Evolutionary conservation across 176 grass and related monocot species (phyloP), one percentile per base, ranked within the genome.

Genomic region (Stipa capillata): DNA sequence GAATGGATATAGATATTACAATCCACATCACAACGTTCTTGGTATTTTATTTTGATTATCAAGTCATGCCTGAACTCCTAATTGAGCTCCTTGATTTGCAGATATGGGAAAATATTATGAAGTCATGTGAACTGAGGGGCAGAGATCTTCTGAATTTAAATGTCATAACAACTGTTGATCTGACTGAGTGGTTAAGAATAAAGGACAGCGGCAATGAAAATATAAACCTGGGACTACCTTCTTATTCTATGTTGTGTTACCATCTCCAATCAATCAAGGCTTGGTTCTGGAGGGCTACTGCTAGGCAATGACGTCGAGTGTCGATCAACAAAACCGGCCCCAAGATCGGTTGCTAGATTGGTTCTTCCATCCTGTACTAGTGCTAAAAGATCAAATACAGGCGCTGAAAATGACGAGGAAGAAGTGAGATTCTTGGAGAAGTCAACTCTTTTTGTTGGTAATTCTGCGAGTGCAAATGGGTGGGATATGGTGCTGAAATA

Each of bases 321-420:
- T 94, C 5, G 91, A 83, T 5, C 86, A 91, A 37, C 74, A 83
- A 4, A 92, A 97, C 78, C 85, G 72, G 28, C 94, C 94, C 17
- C 87, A 97, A 65, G 94, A 94, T 59, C 80, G 76, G 71, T 62
- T 97, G 61, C 34, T 97, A 12, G 89, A 90, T 72, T 97, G 94
- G 94, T 86, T 94, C 87, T 97, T 97, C 57, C 89, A 97, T 53
- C 94, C 94, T 40, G 69, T 97, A 31, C 78, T 92, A 24, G 89
- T 97, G 49, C 69, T 97, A 11, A 94, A 91, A 41, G 94, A 97
- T 36, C 94, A 97, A 43, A 94, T 94, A 65, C 83, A 83, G 66
- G 82, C 64, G 37, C 85, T 94, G 29, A 90, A 77, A 24, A 84
- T 97, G 84, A 82, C 79, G 91, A 97, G 32, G 87, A 90, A 21